Evolutionary conservation across 2,329 filamentous ascomycete species (phyloP).

Genomic region (Alternaria sp.): DNA sequence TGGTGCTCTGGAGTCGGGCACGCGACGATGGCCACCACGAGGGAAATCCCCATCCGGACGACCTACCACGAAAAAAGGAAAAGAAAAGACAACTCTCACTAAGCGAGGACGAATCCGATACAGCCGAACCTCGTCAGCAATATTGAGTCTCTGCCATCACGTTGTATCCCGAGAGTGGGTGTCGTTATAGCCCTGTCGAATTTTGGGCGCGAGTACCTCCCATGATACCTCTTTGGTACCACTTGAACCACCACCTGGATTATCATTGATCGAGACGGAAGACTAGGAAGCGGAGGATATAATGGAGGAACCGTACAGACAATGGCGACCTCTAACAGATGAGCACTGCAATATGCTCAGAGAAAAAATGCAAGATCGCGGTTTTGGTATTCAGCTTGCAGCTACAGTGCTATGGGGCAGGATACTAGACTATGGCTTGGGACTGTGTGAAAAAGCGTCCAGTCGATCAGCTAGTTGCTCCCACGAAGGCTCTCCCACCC

Average conservation of each 20-base stretch:
- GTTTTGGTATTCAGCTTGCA: neutral
- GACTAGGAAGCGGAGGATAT: neutral
- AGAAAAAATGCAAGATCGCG: neutral
- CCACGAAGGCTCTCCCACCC: constrained; percentile 78
- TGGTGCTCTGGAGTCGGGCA: constrained; percentile 37
- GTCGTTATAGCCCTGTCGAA: neutral
- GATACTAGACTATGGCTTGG: neutral
- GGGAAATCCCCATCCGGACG: constrained; percentile 47
- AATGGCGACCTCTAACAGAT: neutral
- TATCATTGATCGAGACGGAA: neutral
- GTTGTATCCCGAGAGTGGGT: too few species aligned
- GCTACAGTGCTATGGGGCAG: neutral
- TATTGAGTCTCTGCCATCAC: neutral
- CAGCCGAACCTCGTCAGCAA: neutral
- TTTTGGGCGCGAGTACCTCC: neutral
- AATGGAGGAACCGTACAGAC: neutral
- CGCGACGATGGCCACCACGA: constrained; percentile 45
- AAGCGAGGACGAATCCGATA: neutral
- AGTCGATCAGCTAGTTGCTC: constrained; percentile 83
- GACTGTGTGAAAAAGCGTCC: constrained; percentile 52
- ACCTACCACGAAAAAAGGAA: constrained; percentile 34
- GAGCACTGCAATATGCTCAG: neutral
- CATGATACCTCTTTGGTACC: neutral
- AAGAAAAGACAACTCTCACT: neutral
- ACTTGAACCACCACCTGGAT: neutral